Conservation (phyloP, 2,329 filamentous ascomycete species). For the Aspergillus sp. region DNA sequence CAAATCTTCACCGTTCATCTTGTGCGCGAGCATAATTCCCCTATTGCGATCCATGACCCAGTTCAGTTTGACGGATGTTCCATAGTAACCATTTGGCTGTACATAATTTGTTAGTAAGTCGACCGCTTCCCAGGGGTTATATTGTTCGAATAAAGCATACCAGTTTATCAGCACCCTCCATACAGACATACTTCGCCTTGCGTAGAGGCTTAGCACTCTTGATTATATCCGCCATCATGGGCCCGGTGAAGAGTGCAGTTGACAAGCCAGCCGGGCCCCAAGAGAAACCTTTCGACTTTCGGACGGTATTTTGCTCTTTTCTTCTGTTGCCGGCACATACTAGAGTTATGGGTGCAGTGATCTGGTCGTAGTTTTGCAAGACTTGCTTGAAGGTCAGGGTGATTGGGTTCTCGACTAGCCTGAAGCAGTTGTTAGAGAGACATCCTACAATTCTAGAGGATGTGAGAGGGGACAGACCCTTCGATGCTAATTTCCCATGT, state of each 20-base stretch:
- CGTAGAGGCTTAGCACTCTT: conserved; percentile 65
- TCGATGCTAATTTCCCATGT: conserved; percentile 83
- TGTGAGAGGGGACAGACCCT: conserved; percentile 48
- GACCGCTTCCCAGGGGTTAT: background rate
- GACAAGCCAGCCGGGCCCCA: conserved; percentile 88
- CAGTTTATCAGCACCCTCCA: conserved; percentile 84
- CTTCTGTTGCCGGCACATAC: conserved; percentile 90
- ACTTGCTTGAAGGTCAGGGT: conserved; percentile 71
- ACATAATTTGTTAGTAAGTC: conserved; percentile 10
- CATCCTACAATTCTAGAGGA: background rate
- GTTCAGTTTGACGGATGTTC: conserved; percentile 81
- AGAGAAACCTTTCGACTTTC: conserved; percentile 90
- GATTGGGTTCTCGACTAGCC: conserved; percentile 75
- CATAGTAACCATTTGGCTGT: conserved; percentile 81
- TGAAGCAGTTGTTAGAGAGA: conserved; percentile 24
- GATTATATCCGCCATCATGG: conserved; percentile 71
- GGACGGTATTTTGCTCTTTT: conserved; percentile 88
- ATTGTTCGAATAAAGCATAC: conserved; percentile 33
- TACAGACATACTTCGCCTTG: conserved; percentile 78
- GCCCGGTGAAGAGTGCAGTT: conserved; percentile 84
- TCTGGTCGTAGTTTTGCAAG: conserved; percentile 71
- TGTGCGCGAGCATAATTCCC: conserved; percentile 83
- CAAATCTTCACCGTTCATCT: conserved; percentile 83
- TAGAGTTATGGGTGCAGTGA: conserved; percentile 82
- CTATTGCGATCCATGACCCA: conserved; percentile 82